Evolutionary conservation across 1,284 basidiomycete species (phyloP).

Genomic region (Trichosporon ovoides): DNA sequence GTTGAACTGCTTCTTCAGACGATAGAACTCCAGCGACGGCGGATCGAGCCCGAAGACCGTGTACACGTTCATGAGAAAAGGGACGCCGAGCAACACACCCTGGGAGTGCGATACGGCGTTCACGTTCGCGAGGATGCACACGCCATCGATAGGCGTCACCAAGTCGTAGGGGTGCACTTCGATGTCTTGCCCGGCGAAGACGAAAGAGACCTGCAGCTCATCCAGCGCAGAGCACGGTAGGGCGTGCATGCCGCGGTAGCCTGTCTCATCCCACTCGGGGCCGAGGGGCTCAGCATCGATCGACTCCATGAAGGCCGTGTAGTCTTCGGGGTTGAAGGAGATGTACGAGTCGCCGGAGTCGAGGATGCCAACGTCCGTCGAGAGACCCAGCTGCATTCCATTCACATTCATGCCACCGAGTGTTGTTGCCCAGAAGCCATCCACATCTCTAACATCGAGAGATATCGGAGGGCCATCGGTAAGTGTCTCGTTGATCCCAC

Average conservation of each 20-base stretch:
- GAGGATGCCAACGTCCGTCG: neutral
- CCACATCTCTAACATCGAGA: neutral
- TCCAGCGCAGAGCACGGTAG: neutral
- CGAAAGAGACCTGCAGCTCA: neutral
- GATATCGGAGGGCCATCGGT: neutral
- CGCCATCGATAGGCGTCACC: neutral
- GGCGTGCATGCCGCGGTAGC: neutral
- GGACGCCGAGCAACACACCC: slow-evolving; percentile 56
- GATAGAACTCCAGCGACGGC: neutral
- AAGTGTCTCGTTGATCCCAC: neutral
- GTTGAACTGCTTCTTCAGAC: neutral
- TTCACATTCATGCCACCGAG: neutral
- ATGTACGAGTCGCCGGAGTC: slow-evolving; percentile 3
- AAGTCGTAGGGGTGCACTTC: neutral
- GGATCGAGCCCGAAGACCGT: slow-evolving; percentile 55
- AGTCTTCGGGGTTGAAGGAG: neutral
- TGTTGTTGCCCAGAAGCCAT: neutral
- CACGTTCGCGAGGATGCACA: neutral
- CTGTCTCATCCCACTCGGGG: neutral
- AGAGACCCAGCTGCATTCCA: neutral
- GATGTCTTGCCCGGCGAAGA: neutral
- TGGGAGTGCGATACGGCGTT: neutral
- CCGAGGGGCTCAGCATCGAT: neutral
- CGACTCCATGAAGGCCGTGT: neutral
- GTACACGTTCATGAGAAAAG: slow-evolving; percentile 76